Evolutionary conservation across 2,329 filamentous ascomycete genomes (phyloP).

Genomic region (Arthroderma sp.): DNA sequence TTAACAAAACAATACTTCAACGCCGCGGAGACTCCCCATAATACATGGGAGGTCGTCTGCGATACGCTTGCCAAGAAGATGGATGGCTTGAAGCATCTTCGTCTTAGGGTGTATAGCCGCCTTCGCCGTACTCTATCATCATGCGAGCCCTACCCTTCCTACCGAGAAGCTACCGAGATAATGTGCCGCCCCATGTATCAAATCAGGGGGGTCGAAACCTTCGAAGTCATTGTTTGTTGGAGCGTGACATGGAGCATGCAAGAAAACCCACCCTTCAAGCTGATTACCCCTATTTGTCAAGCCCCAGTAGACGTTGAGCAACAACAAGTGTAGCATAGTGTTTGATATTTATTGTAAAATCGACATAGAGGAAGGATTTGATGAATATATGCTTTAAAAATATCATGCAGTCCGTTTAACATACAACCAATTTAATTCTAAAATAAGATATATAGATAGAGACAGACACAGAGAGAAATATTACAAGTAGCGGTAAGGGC

Average conservation of each 20-base stretch:
- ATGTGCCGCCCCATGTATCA: neutral
- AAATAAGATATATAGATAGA: too few species aligned
- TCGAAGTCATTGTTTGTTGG: neutral
- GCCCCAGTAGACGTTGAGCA: neutral
- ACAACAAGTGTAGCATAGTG: too few species aligned
- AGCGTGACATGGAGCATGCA: neutral
- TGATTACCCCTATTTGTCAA: neutral
- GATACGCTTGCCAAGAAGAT: neutral
- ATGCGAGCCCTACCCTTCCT: neutral
- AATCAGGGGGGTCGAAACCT: neutral
- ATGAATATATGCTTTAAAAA: too few species aligned
- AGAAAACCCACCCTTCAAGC: neutral
- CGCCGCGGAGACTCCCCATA: neutral
- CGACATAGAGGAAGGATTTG: too few species aligned
- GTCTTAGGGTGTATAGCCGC: neutral
- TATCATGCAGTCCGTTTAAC: too few species aligned
- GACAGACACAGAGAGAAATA: too few species aligned
- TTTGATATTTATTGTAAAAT: too few species aligned
- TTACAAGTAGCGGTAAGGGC: too few species aligned
- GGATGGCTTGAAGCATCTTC: neutral
- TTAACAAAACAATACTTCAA: neutral
- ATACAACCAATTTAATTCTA: too few species aligned
- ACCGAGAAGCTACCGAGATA: neutral
- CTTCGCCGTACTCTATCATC: neutral
- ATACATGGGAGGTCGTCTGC: neutral